These are phyloP conservation scores for Verticillium dahliae DNA, from an alignment of 2,329 filamentous ascomycete species.

Conservation along the genomic window DNA sequence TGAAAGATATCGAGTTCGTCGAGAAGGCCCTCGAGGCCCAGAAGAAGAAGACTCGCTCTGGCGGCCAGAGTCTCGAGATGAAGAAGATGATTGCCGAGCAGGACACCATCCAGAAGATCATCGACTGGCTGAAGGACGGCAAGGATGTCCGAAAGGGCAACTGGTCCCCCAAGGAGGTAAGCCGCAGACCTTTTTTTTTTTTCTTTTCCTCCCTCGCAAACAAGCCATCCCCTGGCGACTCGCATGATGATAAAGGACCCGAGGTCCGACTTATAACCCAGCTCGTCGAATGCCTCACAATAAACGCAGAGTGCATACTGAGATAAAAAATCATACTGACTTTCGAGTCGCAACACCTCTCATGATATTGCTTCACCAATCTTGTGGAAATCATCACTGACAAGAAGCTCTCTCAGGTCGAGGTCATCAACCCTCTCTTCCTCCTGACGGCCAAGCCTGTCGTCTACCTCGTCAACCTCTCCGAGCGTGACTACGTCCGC, in stretches of 20 bases:
- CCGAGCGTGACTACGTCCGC: slow-evolving; percentile 92
- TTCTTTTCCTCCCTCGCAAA: background rate
- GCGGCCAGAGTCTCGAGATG: slow-evolving; percentile 92
- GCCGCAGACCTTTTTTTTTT: slow-evolving; percentile 24
- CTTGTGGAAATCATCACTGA: slow-evolving; percentile 19
- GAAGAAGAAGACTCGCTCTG: slow-evolving; percentile 89
- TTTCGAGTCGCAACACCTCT: background rate
- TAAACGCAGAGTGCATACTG: slow-evolving; percentile 75
- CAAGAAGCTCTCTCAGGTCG: slow-evolving; percentile 56
- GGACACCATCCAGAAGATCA: slow-evolving; percentile 84
- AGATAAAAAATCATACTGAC: slow-evolving; percentile 55
- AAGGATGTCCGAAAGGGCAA: slow-evolving; percentile 89
- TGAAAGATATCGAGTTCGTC: slow-evolving; percentile 98
- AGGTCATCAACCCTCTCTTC: slow-evolving; percentile 94
- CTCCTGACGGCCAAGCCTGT: slow-evolving; percentile 95
- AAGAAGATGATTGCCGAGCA: slow-evolving; percentile 96
- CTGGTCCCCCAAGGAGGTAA: slow-evolving; percentile 94
- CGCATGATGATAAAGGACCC: slow-evolving; percentile 98
- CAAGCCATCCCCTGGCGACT: slow-evolving; percentile 21
- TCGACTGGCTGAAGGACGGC: slow-evolving; percentile 75
- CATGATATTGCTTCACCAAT: slow-evolving; percentile 9
- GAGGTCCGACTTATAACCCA: slow-evolving; percentile 94
- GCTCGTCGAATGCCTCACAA: slow-evolving; percentile 92
- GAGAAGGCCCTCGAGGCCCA: slow-evolving; percentile 91
- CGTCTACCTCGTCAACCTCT: slow-evolving; percentile 94